These are phyloP conservation scores for Geoglossum cookeanum DNA, from an alignment of 2,329 filamentous ascomycete species.

Conservation along the genomic window DNA sequence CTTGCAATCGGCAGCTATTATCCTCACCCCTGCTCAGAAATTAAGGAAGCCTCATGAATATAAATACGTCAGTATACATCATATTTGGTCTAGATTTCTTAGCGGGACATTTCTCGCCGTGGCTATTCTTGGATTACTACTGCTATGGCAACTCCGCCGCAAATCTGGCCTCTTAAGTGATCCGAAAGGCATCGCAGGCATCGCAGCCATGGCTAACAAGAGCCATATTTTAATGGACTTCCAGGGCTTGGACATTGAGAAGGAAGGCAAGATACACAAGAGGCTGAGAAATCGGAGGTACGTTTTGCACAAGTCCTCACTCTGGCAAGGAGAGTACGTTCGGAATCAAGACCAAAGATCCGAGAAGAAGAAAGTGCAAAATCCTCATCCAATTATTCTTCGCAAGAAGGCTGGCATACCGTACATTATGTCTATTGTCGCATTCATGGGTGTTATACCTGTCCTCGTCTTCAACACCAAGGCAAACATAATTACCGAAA, in stretches of 20 bases:
- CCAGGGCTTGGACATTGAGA: conserved; percentile 48
- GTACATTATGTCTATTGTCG: conserved; percentile 37
- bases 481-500: conserved; percentile 34
- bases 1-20: conserved; percentile 42
- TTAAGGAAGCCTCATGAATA: conserved; percentile 24
- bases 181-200: conserved; percentile 52
- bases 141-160: conserved; percentile 42
- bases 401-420: conserved; percentile 38
- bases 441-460: conserved; percentile 39
- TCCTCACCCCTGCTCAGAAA: conserved; percentile 33
- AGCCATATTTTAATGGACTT: conserved; percentile 59
- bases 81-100: conserved; percentile 41
- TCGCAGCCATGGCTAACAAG: conserved; percentile 57
- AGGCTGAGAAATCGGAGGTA: conserved; percentile 48
- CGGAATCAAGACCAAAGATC: conserved; percentile 28
- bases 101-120: conserved; percentile 37
- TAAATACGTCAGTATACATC: conserved; percentile 38
- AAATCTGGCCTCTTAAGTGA: conserved; percentile 48
- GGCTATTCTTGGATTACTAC: conserved; percentile 34
- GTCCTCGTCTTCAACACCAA: conserved; percentile 40
- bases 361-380: conserved; percentile 24
- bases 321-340: conserved; percentile 43
- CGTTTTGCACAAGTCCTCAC: conserved; percentile 47
- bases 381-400: conserved; percentile 52
- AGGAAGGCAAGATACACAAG: conserved; percentile 46